Base-by-base conservation (phyloP, 2,329 filamentous ascomycete genomes). In the Metarhizium rileyi region DNA sequence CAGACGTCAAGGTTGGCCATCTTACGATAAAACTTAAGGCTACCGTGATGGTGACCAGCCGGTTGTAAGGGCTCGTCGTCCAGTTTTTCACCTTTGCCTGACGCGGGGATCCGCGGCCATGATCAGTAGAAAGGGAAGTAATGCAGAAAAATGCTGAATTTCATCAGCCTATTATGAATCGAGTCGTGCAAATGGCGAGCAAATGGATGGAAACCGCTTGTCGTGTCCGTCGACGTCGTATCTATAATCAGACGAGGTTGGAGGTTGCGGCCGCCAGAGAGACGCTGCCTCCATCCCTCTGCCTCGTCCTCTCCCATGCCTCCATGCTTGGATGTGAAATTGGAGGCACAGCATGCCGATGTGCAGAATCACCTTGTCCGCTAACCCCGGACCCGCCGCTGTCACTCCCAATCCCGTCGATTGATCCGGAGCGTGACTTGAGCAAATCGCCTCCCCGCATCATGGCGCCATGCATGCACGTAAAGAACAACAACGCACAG, bases 31-130 rank as follows among this genome's bases (percentile, higher is more conserved):
- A 61, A 3, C 62, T 64, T 30, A 66, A 59, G 3, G 64, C 64
- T 5, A 66, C 64, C 35, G 63, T 63, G n/a, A 63, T 58, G 7
- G 63, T 66, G 25, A 66, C 60, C 8, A 66, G 62, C 47, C 60
- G 59, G 51, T 66, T 66, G 53, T 66, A 66, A 25, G 53, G 47
- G 43, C 56, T 66, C 4, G 61, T 63, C 49, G 57, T 54, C 4
- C 47, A 25, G n/a, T n/a, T n/a, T n/a, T n/a, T 7, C 38, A 49
- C 18, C 20, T 50, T 9, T 20, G 28, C 8, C 40, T 43, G 36
- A 40, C 36, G n/a, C 20, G 36, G 20, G 36, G 8, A 3, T 40
- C 36, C 22, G 20, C 36, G n/a, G 7, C 12, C 36, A 40, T 40
- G 36, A n/a, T 6, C n/a, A 18, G n/a, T 22, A 20, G 12, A 3